phyloP scores from a whole-genome alignment of 345 rosid genomes.

The Aquilaria yunnanensis region DNA sequence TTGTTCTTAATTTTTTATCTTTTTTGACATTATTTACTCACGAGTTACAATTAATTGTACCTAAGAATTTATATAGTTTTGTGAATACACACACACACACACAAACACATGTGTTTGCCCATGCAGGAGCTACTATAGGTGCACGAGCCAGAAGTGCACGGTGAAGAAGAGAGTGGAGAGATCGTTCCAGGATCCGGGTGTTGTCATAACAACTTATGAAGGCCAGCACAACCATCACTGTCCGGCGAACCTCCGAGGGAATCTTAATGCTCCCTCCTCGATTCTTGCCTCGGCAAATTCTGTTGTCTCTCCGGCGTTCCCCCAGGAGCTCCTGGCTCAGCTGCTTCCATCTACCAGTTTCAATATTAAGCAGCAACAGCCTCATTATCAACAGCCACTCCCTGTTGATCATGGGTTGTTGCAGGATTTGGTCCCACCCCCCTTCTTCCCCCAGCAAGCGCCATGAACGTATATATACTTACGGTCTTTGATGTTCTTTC shows the following conservation, averaged over 20 bases:
- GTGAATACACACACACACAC: too few relatives aligned
- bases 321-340: constrained; percentile 22
- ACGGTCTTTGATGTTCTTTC: too few relatives aligned
- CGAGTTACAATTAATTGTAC: too few relatives aligned
- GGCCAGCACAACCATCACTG: constrained; percentile 51
- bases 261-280: constrained; percentile 24
- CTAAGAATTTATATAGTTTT: too few relatives aligned
- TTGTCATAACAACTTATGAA: constrained; percentile 62
- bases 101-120: too few relatives aligned
- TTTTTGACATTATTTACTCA: too few relatives aligned
- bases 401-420: constrained; percentile 28
- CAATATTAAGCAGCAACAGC: constrained; percentile 1
- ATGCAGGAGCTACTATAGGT: constrained; percentile 57
- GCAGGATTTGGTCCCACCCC: constrained; percentile 30
- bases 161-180: constrained; percentile 66
- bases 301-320: constrained; percentile 14
- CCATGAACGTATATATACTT: constrained; percentile 17
- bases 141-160: constrained; percentile 51
- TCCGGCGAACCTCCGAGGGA: constrained; percentile 40
- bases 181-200: constrained; percentile 45
- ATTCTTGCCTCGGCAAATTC: constrained; percentile 14
- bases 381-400: constrained; percentile 11
- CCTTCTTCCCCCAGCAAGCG: constrained; percentile 19
- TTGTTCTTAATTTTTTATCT: too few relatives aligned
- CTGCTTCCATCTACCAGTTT: constrained; percentile 17